These are phyloP conservation scores for Pterocarpus santalinus DNA, from an alignment of 306 rosid genomes.

Conservation along the genomic window DNA sequence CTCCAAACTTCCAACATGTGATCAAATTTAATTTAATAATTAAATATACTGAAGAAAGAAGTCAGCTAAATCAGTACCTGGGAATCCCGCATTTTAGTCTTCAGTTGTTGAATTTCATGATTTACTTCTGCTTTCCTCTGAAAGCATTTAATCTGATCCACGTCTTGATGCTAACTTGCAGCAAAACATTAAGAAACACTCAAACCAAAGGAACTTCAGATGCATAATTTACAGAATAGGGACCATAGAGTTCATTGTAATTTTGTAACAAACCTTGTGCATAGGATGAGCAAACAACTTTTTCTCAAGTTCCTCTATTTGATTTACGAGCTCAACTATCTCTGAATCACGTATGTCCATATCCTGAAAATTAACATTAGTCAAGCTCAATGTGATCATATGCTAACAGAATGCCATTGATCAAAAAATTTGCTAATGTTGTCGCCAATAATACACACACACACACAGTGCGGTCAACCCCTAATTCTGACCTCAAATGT, in stretches of 20 bases:
- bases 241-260: slow-evolving; percentile 15
- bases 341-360: slow-evolving; percentile 85
- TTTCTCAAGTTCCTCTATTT: slow-evolving; percentile 85
- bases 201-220: slow-evolving; percentile 36
- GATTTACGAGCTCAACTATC: slow-evolving; percentile 77
- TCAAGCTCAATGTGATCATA: slow-evolving; percentile 22
- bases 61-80: slow-evolving; percentile 68
- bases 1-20: slow-evolving; percentile 7
- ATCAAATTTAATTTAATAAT: slow-evolving; percentile 22
- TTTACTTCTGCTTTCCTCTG: slow-evolving; percentile 96
- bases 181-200: slow-evolving; percentile 39
- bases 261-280: slow-evolving; percentile 76
- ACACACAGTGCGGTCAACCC: not conserved
- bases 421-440: not conserved
- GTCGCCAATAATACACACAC: not conserved
- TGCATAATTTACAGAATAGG: slow-evolving; percentile 38
- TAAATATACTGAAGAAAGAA: slow-evolving; percentile 32
- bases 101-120: slow-evolving; percentile 94
- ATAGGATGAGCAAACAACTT: slow-evolving; percentile 84
- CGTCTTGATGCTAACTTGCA: slow-evolving; percentile 71
- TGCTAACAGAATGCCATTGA: not conserved
- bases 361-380: slow-evolving; percentile 62
- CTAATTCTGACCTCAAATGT: slow-evolving; percentile 16
- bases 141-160: slow-evolving; percentile 85
- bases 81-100: slow-evolving; percentile 94